These are phyloP conservation scores for Rhodofomes roseus DNA, from an alignment of 1,284 basidiomycete species.

Conservation along the genomic window DNA sequence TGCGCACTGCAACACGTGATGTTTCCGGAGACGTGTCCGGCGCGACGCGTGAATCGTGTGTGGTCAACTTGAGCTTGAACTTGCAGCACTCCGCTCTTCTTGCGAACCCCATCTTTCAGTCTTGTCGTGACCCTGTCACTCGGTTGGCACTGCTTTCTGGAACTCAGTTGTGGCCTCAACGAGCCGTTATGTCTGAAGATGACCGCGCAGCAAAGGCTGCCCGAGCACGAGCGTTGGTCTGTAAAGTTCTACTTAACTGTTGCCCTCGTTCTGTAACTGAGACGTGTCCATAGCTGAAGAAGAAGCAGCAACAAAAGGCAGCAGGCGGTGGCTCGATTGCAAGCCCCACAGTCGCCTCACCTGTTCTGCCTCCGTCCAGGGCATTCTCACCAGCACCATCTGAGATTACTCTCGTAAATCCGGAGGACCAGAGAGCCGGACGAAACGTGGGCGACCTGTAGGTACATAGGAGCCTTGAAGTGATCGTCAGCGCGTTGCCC, in stretches of 20 bases:
- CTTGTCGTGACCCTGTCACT: no score
- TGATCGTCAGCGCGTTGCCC: not conserved
- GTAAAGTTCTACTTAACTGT: conserved; percentile 11
- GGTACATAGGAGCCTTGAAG: conserved; percentile 15
- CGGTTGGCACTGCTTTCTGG: no score
- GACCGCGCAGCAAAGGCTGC: conserved; percentile 78
- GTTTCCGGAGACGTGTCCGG: not conserved
- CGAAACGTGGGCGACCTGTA: conserved; percentile 27
- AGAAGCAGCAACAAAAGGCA: conserved; percentile 66
- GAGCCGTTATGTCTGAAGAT: conserved; percentile 52
- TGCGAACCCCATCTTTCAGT: no score
- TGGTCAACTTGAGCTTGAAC: not conserved
- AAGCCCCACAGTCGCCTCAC: conserved; percentile 27
- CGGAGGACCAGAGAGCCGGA: conserved; percentile 15
- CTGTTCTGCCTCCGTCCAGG: conserved; percentile 46
- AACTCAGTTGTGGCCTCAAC: not conserved
- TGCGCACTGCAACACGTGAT: not conserved
- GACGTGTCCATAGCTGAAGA: conserved; percentile 48
- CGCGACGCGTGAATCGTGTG: not conserved
- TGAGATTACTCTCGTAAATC: conserved; percentile 18
- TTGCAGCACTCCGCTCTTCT: no score
- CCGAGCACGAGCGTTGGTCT: conserved; percentile 73
- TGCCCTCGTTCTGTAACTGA: not conserved
- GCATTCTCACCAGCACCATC: conserved; percentile 44
- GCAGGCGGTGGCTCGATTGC: conserved; percentile 31